phyloP scores from a whole-genome alignment of 345 rosid genomes.

The Hibiscus syriacus region DNA sequence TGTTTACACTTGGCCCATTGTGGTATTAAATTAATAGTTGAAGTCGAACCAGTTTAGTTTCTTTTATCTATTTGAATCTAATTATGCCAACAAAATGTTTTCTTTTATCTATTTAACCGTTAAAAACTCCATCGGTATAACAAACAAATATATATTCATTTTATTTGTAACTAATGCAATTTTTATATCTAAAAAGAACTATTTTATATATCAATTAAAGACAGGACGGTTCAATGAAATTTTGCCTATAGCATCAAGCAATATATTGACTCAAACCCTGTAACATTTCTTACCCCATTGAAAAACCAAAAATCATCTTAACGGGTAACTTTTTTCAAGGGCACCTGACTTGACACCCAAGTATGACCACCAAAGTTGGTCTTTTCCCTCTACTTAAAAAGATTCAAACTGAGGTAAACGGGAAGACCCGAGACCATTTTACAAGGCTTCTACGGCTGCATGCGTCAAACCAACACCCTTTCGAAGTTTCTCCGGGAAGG shows the following conservation, averaged over 20 bases:
- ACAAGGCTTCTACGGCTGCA: not conserved
- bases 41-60: no score
- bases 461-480: not conserved
- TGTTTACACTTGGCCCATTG: no score
- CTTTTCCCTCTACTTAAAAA: not conserved
- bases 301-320: not conserved
- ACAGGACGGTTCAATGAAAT: not conserved
- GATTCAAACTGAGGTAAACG: not conserved
- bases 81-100: no score
- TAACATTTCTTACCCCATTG: not conserved
- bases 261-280: not conserved
- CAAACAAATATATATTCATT: no score
- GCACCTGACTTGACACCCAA: no score
- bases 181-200: no score
- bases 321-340: not conserved
- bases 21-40: no score
- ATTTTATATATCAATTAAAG: not conserved
- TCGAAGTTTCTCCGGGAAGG: not conserved
- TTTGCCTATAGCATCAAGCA: not conserved
- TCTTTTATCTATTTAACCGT: no score
- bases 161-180: no score
- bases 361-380: conserved; percentile 6
- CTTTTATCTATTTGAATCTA: no score
- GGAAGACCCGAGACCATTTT: not conserved
- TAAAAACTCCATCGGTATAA: no score